phyloP scores from a whole-genome alignment of 345 rosid species.

The Gossypioides kirkii region DNA sequence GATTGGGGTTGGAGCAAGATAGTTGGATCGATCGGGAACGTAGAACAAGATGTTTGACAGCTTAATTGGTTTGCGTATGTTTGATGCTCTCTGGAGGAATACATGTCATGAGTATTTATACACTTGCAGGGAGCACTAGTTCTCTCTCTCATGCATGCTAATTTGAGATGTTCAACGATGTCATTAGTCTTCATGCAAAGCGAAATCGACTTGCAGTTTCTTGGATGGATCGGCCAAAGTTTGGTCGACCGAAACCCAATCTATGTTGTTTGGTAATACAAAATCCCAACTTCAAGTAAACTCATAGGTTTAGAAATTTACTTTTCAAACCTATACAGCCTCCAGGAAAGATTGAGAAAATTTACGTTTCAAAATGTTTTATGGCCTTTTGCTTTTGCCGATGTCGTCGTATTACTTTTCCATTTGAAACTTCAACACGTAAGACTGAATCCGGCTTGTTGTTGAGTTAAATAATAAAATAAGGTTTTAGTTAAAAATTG shows the following conservation, averaged over 20 bases:
- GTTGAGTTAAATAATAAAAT: too few relatives aligned
- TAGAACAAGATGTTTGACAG: too few relatives aligned
- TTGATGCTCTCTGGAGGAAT: background rate
- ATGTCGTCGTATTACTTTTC: background rate
- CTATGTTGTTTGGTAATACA: background rate
- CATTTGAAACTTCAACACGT: background rate
- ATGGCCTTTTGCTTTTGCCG: too few relatives aligned
- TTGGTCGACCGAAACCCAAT: background rate
- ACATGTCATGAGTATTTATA: slow-evolving; percentile 4
- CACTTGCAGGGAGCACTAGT: background rate
- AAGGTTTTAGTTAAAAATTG: too few relatives aligned
- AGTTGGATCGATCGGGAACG: too few relatives aligned
- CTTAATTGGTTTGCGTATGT: background rate
- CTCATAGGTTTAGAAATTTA: background rate
- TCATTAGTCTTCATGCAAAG: too few relatives aligned
- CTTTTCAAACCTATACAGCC: too few relatives aligned
- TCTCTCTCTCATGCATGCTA: background rate
- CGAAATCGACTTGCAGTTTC: background rate
- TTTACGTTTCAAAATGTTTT: too few relatives aligned
- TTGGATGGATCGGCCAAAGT: background rate
- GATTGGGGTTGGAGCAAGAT: background rate
- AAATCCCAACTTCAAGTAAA: background rate
- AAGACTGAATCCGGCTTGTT: too few relatives aligned
- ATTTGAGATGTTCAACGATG: background rate
- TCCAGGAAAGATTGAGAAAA: too few relatives aligned